A percentile compares a stretch with the other conserved stretches of the same genome.
Conservation (phyloP, 140 eudicot genomes). For the Senecio squalidus region DNA sequence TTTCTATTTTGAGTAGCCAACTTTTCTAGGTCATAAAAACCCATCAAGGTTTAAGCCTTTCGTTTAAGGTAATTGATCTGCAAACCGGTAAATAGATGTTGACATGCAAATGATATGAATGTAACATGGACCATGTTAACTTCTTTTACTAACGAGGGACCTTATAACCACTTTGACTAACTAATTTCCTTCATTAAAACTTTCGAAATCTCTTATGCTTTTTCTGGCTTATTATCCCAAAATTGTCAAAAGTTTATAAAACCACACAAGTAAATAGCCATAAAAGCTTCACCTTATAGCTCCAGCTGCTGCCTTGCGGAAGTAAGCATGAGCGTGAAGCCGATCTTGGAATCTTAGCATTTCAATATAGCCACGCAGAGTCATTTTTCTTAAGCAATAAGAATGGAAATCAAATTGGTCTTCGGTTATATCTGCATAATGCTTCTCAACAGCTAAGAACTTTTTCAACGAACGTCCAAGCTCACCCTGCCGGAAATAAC, state of each 20-base stretch:
- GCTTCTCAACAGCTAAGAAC: conserved; percentile 90
- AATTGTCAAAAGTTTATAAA: background rate
- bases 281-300: conserved; percentile 66
- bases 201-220: no score
- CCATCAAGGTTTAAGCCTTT: no score
- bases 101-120: no score
- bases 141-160: no score
- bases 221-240: no score
- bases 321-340: conserved; percentile 85
- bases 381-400: conserved; percentile 96
- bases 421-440: conserved; percentile 94
- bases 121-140: no score
- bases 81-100: no score
- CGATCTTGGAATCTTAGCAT: conserved; percentile 93
- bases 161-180: no score
- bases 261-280: background rate
- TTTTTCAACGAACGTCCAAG: conserved; percentile 95
- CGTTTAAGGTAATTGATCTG: no score
- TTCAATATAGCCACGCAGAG: conserved; percentile 83
- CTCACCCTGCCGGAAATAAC: conserved; percentile 92
- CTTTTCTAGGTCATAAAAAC: no score
- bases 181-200: no score
- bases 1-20: background rate
- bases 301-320: conserved; percentile 93
- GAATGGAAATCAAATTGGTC: conserved; percentile 99